These are phyloP conservation scores for Aciculosporium take DNA, from an alignment of 2,329 filamentous ascomycete genomes.

Conservation along the genomic window DNA sequence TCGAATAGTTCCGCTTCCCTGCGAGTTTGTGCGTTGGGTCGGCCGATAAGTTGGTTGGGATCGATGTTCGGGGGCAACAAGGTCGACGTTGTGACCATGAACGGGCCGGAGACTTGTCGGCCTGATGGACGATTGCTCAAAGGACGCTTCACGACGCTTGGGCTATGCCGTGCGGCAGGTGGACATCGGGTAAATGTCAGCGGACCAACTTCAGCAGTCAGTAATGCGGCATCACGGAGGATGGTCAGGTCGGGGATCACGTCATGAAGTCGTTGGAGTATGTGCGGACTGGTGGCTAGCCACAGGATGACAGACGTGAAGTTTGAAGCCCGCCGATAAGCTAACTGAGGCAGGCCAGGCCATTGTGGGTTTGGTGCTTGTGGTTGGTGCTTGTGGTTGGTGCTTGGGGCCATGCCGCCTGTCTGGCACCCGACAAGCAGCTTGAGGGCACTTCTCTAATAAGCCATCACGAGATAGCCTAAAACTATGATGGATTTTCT, in stretches of 20 bases:
- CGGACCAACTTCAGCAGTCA: neutral
- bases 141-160: neutral
- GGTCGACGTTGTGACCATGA: neutral
- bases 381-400: no score
- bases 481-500: no score
- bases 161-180: neutral
- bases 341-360: neutral
- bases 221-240: neutral
- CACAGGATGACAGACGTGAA: conserved; percentile 4
- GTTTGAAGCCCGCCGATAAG: conserved; percentile 1
- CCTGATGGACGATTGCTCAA: neutral
- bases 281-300: neutral
- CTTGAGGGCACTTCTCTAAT: no score
- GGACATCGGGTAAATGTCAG: neutral
- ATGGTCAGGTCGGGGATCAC: neutral
- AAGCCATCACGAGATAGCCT: no score
- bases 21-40: conserved; percentile 1
- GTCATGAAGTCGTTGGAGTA: neutral
- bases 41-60: conserved; percentile 1
- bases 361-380: neutral
- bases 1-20: neutral
- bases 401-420: neutral
- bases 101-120: neutral
- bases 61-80: conserved; percentile 1
- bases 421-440: no score